Evolutionary conservation across 1,139 yeast genomes (phyloP), one percentile per base, ranked within the genome.

Genomic region (Trichomonascaceae sp.): DNA sequence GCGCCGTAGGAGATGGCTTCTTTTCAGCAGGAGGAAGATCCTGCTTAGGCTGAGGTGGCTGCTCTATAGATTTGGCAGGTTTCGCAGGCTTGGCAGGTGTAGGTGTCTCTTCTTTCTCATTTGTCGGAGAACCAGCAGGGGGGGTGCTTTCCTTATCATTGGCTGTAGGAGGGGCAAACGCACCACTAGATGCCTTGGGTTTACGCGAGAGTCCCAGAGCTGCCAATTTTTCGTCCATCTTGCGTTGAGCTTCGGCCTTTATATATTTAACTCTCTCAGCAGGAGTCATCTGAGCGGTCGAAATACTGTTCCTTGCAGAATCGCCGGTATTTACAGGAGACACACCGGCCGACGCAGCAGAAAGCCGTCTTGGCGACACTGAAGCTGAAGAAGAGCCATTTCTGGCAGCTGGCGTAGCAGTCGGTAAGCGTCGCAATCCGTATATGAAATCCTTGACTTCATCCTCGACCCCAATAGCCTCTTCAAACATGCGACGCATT

Each of bases 171-270:
- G 68, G 64, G 2, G 51, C 51, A 38, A 62, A 60, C 5, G 63
- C 61, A 43, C 60, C 52, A 15, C 62, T 56, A 10, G 60, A 51
- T 10, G 55, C 48, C 43, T 60, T 60, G 41, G 61, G 56, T 69
- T 50, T 68, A 60, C 85, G 76, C 32, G 80, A 74, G 53, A 88
- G 82, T 1, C 97, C 97, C 56, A 91, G 77, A 60, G 86, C 87
- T 1, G 96, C 96, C 66, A 90, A 76, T 63, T 95, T 77, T 64
- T 90, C 97, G 59, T 83, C 85, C 95, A 91, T 90, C 65, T 89
- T 81, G 69, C 85, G 83, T 62, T 87, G 88, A 0, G 98, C 98
- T 64, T 88, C 96, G 12, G 93, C 96, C 66, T 88, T 89, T 57
- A 90, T 85, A 61, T 84, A 83, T 6, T 91, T 91, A 7, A 95